Evolutionary conservation across 352 stramenopile genomes (phyloP), one percentile per base, ranked within the genome.

Genomic region (Phytopythium oedochilum): DNA sequence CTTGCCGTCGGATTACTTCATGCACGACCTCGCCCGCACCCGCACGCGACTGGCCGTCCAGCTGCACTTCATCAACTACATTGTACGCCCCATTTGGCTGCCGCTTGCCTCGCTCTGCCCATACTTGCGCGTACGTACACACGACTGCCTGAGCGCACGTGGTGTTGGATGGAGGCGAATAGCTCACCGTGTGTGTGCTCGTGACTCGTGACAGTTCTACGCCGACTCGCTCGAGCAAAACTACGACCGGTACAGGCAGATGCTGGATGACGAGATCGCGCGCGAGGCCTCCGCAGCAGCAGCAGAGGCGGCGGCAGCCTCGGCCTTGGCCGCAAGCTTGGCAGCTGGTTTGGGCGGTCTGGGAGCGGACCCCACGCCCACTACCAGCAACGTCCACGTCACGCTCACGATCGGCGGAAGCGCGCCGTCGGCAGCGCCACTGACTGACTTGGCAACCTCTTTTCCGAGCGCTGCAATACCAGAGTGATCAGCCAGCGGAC

Each of bases 21-120:
- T 94, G 83, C 68, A 81, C 28, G 71, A 78, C 23, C 61, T 89
- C 35, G 70, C 88, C 3, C 68, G 59, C 43, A 68, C 70, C 23
- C 72, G 75, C 29, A 71, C 72, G 36, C 66, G 81, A 25, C 64
- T 87, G 20, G 85, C 70, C 10, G 75, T 88, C 28, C 78, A 91
- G 53, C 66, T 88, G 40, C 83, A 81, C 66, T 84, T 89, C 49
- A 83, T 87, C 60, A 83, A 86, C 61, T 92, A 87, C 63, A 75
- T 92, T 23, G 67, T 86, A 20, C 69, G 78, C 6, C 83, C 83
- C 20, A 85, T 93, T 57, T 91, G 78, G 76, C 62, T 83, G 20
- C 73, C 75, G n/a, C 64, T 86, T 15, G 75, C 68, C 25, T 75
- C 71, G 40, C 73, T 88, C 20, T 84, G 71, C 35, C 71, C 80